Base-by-base conservation (phyloP, 2,329 filamentous ascomycete species). In the Microdochium paspali region DNA sequence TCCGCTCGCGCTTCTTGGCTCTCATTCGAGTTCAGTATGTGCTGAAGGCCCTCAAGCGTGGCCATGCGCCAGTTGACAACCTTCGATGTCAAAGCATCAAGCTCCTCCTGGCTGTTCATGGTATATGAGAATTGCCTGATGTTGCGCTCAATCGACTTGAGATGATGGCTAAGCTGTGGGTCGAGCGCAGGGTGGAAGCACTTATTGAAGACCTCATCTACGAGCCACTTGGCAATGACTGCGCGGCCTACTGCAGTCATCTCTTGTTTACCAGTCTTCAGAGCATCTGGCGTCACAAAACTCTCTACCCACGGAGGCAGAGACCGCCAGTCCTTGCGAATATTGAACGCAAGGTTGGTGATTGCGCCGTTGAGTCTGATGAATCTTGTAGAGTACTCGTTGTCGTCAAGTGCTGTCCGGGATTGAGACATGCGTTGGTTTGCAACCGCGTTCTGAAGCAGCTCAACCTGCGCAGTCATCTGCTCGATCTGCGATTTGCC, bases 171-270 rank as follows among this genome's bases (percentile, higher is more conserved):
- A 23, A 97, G 72, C 10, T 74, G 73, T 0, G 79, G 73, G 46
- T 96, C 89, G 12, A 98, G 75, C 10, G 84, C 84, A 0, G 93
- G 93, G 61, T 98, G 93, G 69, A 98, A 97, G 66, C 86, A 90
- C 47, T 84, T 84, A 63, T 94, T 84, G 63, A 97, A 95, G 40
- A 97, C 79, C 60, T 95, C 88, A 44, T 95, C 88, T 23, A 91
- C 83, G 5, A 98, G 70, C 89, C 91, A 98, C 50, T 84, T 80
- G 24, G 87, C 87, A 56, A 98, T 90, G 53, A 90, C 82, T 12
- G 91, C 90, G 47, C 91, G 82, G 15, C 93, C 93, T 23, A 95
- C 85, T 4, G 90, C 90, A 6, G 90, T 97, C 93, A 98, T 98
- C 66, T 98, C 93, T 64, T 96, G 90, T 61, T 90, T 95, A 51